Evolutionary conservation across 1,284 basidiomycete species (phyloP).

Genomic region (Puccinia horiana): DNA sequence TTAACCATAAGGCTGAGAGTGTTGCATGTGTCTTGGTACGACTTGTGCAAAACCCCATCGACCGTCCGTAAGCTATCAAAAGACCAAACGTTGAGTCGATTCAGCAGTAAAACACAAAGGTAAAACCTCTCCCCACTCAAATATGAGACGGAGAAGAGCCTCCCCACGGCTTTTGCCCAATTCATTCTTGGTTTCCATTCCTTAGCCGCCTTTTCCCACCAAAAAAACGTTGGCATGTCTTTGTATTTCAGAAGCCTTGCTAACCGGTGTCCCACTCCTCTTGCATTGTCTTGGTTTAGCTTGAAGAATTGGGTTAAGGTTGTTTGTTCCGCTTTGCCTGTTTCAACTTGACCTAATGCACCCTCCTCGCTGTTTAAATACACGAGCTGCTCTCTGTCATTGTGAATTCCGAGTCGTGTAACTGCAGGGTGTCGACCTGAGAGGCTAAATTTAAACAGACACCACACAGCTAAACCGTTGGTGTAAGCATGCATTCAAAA

Average conservation of each 20-base stretch:
- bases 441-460: not conserved
- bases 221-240: not conserved
- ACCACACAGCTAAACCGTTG: slow-evolving; percentile 12
- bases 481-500: too few relatives aligned
- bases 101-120: not conserved
- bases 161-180: not conserved
- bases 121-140: not conserved
- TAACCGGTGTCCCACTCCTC: not conserved
- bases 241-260: not conserved
- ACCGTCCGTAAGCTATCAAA: not conserved
- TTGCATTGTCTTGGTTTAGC: not conserved
- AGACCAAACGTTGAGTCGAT: not conserved
- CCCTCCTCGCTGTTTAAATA: not conserved
- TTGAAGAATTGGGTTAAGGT: slow-evolving; percentile 7
- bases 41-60: not conserved
- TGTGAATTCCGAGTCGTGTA: not conserved
- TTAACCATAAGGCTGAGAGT: not conserved
- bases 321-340: not conserved
- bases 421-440: not conserved
- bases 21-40: not conserved
- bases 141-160: not conserved
- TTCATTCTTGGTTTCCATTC: not conserved
- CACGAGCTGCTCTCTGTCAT: not conserved
- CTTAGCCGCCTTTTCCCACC: not conserved
- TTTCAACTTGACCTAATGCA: not conserved